Evolutionary conservation across 2,329 filamentous ascomycete genomes (phyloP).

Genomic region (Aspergillus tamarii): DNA sequence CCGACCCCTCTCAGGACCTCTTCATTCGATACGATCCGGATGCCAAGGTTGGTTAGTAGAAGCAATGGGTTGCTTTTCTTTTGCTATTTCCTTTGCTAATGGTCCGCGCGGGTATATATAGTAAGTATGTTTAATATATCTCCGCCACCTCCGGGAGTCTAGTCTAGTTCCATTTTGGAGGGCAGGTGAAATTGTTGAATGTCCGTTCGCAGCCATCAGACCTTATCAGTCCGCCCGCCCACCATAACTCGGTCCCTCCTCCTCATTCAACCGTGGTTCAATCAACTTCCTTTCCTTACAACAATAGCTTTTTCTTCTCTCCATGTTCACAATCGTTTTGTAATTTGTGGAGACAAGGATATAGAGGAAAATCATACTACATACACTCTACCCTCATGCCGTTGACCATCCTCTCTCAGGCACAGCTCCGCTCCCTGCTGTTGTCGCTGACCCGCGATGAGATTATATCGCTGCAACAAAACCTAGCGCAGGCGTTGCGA

Average conservation of each 20-base stretch:
- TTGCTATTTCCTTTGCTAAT: background rate
- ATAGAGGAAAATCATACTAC: background rate
- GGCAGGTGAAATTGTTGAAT: background rate
- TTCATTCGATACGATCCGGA: background rate
- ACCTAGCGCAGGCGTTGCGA: slow-evolving; percentile 63
- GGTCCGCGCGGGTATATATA: background rate
- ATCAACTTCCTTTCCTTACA: background rate
- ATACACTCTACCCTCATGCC: slow-evolving; percentile 49
- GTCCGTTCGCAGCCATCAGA: background rate
- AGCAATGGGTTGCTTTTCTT: background rate
- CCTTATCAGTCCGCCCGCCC: background rate
- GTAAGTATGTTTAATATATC: background rate
- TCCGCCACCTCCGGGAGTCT: background rate
- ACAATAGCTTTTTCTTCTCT: background rate
- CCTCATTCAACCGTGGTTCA: background rate
- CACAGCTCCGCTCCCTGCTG: slow-evolving; percentile 59
- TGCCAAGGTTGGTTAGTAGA: background rate
- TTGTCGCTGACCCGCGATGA: slow-evolving; percentile 60
- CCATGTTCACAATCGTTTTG: background rate
- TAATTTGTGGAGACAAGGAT: background rate
- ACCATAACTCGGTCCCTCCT: background rate
- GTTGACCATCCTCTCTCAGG: slow-evolving; percentile 61
- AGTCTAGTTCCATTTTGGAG: background rate
- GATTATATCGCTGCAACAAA: slow-evolving; percentile 59
- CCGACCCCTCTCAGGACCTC: background rate